Base-by-base conservation (phyloP, 2,329 filamentous ascomycete genomes). In the Scytalidium lignicola region DNA sequence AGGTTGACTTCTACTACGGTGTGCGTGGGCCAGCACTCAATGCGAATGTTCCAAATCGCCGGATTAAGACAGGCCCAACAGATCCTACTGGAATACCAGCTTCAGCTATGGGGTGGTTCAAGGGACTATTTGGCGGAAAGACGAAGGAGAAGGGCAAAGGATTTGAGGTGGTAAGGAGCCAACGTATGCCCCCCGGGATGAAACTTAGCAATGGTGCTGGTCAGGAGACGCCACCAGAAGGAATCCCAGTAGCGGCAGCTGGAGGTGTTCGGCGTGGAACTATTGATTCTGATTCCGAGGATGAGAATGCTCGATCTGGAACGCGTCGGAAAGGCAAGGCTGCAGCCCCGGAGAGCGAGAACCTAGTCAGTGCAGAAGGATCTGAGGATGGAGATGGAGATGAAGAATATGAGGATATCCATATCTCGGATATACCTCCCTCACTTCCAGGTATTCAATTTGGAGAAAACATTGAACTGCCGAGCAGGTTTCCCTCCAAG, bases 1-100 rank as follows among this genome's bases (percentile, higher is more conserved):
- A 99, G 67, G 90, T 95, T 0, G 93, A 99, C 66, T 96, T 96
- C 61, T 97, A 97, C 69, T 97, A 99, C 61, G 88, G 90, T 9
- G 87, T 95, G 17, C 83, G 93, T 28, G 93, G 93, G 0, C 89
- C 90, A 18, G 90, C 92, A 1, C 72, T 97, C 12, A 91, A 86
- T 58, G 87, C 90, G 1, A 88, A 90, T 52, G 83, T 83, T 2
- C 86, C 87, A 0, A 90, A 88, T 18, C 80, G 93, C 44, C 92
- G 88, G 64, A 74, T 96, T 45, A 92, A 93, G 61, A 99, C 93
- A 3, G 93, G 93, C 0, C 93, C 93, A 2, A 90, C 91, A 8
- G 92, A 99, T 70, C 93, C 93, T 0, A 96, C 91, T 32, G 89
- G 91, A 1, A 90, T 91, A 0, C 88, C 96, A 18, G 87, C 90